Evolutionary conservation across 805 yeast species (phyloP).

Genomic region (Saturnispora besseyi): DNA sequence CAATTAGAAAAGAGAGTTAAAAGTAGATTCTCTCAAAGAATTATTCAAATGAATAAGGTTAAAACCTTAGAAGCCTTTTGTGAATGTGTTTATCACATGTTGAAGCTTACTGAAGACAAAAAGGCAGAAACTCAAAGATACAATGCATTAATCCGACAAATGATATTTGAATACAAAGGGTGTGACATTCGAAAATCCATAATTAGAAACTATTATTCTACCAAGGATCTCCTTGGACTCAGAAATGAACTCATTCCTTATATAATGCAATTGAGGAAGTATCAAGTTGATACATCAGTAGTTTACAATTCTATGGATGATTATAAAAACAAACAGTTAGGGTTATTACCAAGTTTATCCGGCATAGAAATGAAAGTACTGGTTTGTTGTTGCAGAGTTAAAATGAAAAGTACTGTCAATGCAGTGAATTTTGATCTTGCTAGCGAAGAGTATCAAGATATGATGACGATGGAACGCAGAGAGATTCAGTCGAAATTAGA

Average conservation of each 20-base stretch:
- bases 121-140: neutral
- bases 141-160: constrained; percentile 30
- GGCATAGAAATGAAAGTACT: constrained; percentile 64
- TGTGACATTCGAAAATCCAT: constrained; percentile 29
- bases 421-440: constrained; percentile 70
- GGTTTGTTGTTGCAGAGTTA: constrained; percentile 67
- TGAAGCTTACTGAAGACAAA: constrained; percentile 15
- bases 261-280: constrained; percentile 16
- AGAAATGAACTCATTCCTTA: constrained; percentile 37
- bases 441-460: constrained; percentile 61
- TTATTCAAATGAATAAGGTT: constrained; percentile 51
- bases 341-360: constrained; percentile 38
- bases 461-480: constrained; percentile 38
- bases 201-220: constrained; percentile 44
- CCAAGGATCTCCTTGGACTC: constrained; percentile 47
- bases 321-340: constrained; percentile 13
- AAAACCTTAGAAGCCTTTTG: constrained; percentile 41
- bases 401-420: constrained; percentile 46
- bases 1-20: constrained; percentile 84
- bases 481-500: constrained; percentile 20
- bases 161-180: constrained; percentile 20
- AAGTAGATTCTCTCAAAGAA: constrained; percentile 78
- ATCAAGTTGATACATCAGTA: constrained; percentile 2
- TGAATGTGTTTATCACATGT: constrained; percentile 30
- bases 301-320: constrained; percentile 1